Conservation (phyloP, 176 grass and related monocot genomes). For the Musa beccarii region DNA sequence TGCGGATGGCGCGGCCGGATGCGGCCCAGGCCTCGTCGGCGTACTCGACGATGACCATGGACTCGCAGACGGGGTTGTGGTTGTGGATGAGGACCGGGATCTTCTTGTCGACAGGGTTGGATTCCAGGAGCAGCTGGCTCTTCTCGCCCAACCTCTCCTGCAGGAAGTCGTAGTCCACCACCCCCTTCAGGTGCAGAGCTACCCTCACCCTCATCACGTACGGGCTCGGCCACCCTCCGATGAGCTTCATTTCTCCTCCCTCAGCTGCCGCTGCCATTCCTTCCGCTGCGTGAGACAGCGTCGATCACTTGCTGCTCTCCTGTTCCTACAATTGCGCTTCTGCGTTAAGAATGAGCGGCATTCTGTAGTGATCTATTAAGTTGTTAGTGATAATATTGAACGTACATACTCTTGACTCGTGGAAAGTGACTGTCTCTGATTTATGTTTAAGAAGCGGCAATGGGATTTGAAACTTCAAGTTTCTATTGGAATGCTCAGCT, state of each 20-base stretch:
- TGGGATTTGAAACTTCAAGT: too few species aligned
- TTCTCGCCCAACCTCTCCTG: constrained; percentile 17
- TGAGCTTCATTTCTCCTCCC: constrained; percentile 26
- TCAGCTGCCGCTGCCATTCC: neutral
- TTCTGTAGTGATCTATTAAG: too few species aligned
- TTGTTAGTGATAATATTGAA: too few species aligned
- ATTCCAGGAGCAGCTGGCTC: constrained; percentile 46
- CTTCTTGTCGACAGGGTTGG: constrained; percentile 22
- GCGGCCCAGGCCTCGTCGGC: constrained; percentile 43
- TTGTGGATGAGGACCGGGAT: constrained; percentile 15
- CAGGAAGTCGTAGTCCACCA: neutral
- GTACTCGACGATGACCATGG: constrained; percentile 36
- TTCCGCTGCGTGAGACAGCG: too few species aligned
- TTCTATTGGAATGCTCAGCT: too few species aligned
- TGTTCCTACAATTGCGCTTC: too few species aligned
- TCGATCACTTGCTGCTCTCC: too few species aligned
- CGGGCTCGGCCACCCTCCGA: constrained; percentile 20
- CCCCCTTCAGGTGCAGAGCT: neutral
- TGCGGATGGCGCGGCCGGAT: constrained; percentile 23
- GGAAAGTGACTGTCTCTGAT: too few species aligned
- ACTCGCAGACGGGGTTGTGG: constrained; percentile 31
- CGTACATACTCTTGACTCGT: too few species aligned
- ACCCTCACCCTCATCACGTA: neutral
- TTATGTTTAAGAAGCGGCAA: too few species aligned
- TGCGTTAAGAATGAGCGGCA: too few species aligned